Conservation (phyloP, 768 basidiomycete species). For the Rhodotorula kratochvilovae region DNA sequence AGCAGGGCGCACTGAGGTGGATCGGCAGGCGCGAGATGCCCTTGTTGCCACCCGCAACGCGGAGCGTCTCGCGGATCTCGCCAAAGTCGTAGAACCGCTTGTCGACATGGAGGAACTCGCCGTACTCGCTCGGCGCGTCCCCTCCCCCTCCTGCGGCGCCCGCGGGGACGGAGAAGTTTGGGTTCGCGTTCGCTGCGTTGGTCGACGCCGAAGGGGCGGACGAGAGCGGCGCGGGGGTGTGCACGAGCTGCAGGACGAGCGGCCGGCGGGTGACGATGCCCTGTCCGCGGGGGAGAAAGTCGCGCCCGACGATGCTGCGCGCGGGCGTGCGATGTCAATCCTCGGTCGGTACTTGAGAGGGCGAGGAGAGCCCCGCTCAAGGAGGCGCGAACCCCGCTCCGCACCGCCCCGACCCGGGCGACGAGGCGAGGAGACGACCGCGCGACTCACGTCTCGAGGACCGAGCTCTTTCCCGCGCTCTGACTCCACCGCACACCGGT, state of each 20-base stretch:
- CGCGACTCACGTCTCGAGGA: constrained; percentile 74
- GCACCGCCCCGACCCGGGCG: neutral
- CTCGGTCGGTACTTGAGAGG: neutral
- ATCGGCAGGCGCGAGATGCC: constrained; percentile 95
- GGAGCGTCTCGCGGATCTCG: constrained; percentile 83
- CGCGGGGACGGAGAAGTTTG: constrained; percentile 16
- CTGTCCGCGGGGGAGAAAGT: constrained; percentile 51
- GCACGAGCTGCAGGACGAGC: constrained; percentile 89
- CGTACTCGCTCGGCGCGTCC: constrained; percentile 66
- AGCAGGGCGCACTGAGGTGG: constrained; percentile 56
- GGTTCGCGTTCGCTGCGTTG: constrained; percentile 37
- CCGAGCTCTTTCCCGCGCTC: constrained; percentile 39
- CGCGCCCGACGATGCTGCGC: constrained; percentile 78
- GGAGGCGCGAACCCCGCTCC: too few relatives aligned
- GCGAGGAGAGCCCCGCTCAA: too few relatives aligned
- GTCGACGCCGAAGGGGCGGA: constrained; percentile 34
- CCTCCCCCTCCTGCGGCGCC: neutral
- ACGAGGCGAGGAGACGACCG: too few relatives aligned
- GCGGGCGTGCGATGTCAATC: neutral
- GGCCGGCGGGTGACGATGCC: constrained; percentile 97
- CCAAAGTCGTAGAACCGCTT: constrained; percentile 93
- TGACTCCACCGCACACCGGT: constrained; percentile 13
- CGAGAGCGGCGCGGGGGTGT: constrained; percentile 64
- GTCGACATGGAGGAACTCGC: constrained; percentile 93
- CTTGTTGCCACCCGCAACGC: constrained; percentile 98